A percentile compares a stretch with the other conserved stretches of the same genome.
phyloP scores from a whole-genome alignment of 371 early-diverging fungal species.

The Entomophthora muscae region DNA sequence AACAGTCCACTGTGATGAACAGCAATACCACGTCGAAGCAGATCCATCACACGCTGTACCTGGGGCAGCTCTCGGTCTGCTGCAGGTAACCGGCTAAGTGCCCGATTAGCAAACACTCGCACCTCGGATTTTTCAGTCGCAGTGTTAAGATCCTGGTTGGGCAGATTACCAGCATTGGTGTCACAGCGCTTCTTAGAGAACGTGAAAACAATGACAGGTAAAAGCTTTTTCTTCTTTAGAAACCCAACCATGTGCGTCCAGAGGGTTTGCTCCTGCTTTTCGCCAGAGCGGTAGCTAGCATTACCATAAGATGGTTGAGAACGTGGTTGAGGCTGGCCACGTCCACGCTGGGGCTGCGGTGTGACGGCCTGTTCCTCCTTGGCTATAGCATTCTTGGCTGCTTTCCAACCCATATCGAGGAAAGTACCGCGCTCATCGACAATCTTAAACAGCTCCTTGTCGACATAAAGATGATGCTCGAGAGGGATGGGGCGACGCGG shows the following conservation, averaged over 20 bases:
- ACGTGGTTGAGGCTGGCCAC: neutral
- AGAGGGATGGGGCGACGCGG: slow-evolving; percentile 92
- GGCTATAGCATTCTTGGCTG: slow-evolving; percentile 35
- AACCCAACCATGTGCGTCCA: slow-evolving; percentile 63
- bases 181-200: slow-evolving; percentile 97
- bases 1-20: slow-evolving; percentile 96
- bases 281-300: neutral
- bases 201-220: slow-evolving; percentile 94
- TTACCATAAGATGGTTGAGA: neutral
- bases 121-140: slow-evolving; percentile 69
- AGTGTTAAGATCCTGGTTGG: slow-evolving; percentile 58
- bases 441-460: slow-evolving; percentile 65
- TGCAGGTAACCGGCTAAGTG: slow-evolving; percentile 57
- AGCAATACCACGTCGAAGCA: slow-evolving; percentile 85
- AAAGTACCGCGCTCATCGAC: slow-evolving; percentile 53
- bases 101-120: slow-evolving; percentile 67
- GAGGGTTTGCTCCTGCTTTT: slow-evolving; percentile 46
- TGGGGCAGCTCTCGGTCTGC: slow-evolving; percentile 82
- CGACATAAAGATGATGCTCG: slow-evolving; percentile 85
- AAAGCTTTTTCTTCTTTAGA: slow-evolving; percentile 49
- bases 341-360: slow-evolving; percentile 20
- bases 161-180: slow-evolving; percentile 64
- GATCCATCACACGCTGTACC: slow-evolving; percentile 62
- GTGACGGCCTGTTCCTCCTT: slow-evolving; percentile 24
- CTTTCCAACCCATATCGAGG: slow-evolving; percentile 33